Percentiles rank a stretch among this genome's conserved stretches.
phyloP scores from a whole-genome alignment of 176 grass and related monocot genomes.

The Musa schizocarpa region DNA sequence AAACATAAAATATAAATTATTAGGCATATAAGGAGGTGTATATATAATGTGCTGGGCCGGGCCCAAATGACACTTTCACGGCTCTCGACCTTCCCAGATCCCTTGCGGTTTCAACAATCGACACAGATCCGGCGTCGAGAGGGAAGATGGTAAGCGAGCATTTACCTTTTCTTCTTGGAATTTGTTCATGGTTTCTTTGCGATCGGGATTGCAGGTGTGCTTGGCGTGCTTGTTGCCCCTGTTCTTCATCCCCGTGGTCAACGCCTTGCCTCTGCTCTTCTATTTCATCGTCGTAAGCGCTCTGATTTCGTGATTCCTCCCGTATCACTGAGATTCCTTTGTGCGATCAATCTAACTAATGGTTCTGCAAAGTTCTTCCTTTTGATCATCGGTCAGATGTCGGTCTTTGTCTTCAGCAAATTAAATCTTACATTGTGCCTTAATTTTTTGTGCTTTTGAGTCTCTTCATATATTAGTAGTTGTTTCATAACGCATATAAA shows the following conservation, averaged over 20 bases:
- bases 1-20: too few relatives aligned
- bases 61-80: too few relatives aligned
- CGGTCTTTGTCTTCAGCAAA: background rate
- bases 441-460: background rate
- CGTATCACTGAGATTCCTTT: background rate
- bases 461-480: background rate
- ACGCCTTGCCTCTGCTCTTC: conserved; percentile 89
- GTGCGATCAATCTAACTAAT: background rate
- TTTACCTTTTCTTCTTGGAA: background rate
- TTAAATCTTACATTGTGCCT: background rate
- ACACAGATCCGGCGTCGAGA: background rate
- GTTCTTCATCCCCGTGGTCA: conserved; percentile 85
- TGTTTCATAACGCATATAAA: too few relatives aligned
- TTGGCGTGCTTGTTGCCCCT: conserved; percentile 74
- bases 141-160: background rate
- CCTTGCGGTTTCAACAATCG: too few relatives aligned
- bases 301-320: background rate
- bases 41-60: too few relatives aligned
- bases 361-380: background rate
- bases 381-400: background rate
- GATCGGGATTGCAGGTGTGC: conserved; percentile 41
- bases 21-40: too few relatives aligned
- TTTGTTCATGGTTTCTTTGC: background rate
- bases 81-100: too few relatives aligned
- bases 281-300: conserved; percentile 62